A percentile compares a stretch with the other conserved stretches of the same genome.
These are phyloP conservation scores for Biscutella laevigata DNA, from an alignment of 441 rosid species.

Conservation along the genomic window DNA sequence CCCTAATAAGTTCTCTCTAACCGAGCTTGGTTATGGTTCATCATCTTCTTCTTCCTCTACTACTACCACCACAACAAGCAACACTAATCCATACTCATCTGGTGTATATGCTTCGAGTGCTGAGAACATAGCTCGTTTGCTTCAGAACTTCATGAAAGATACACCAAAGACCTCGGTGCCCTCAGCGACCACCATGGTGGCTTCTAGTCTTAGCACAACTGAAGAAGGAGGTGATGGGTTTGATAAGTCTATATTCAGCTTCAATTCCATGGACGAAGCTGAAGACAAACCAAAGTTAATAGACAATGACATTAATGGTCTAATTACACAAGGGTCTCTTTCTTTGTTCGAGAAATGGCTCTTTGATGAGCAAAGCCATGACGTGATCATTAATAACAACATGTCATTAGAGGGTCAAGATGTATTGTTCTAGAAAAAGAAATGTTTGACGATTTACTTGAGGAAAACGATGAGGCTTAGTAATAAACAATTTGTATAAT, in stretches of 20 bases:
- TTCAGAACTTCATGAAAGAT: conserved; percentile 39
- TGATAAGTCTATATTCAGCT: conserved; percentile 33
- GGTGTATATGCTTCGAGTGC: conserved; percentile 43
- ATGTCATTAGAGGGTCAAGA: conserved; percentile 41
- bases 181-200: conserved; percentile 15
- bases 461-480: conserved; percentile 4
- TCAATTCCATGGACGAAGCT: conserved; percentile 30
- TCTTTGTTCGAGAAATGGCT: conserved; percentile 83
- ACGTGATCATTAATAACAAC: conserved; percentile 35
- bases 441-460: not conserved
- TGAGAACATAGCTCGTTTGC: conserved; percentile 59
- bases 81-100: conserved; percentile 14
- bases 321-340: conserved; percentile 43
- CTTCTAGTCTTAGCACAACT: conserved; percentile 30
- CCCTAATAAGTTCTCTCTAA: not conserved
- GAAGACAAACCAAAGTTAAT: conserved; percentile 33
- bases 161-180: conserved; percentile 19
- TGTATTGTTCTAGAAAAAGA: conserved; percentile 26
- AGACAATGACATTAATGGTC: conserved; percentile 21
- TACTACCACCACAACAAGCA: conserved; percentile 7
- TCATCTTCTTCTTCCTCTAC: conserved; percentile 23
- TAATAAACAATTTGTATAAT: conserved; percentile 14
- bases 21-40: conserved; percentile 21
- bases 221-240: conserved; percentile 32
- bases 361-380: conserved; percentile 50